phyloP scores from a whole-genome alignment of 2,329 filamentous ascomycete genomes.

The Mycocentrospora acerina region DNA sequence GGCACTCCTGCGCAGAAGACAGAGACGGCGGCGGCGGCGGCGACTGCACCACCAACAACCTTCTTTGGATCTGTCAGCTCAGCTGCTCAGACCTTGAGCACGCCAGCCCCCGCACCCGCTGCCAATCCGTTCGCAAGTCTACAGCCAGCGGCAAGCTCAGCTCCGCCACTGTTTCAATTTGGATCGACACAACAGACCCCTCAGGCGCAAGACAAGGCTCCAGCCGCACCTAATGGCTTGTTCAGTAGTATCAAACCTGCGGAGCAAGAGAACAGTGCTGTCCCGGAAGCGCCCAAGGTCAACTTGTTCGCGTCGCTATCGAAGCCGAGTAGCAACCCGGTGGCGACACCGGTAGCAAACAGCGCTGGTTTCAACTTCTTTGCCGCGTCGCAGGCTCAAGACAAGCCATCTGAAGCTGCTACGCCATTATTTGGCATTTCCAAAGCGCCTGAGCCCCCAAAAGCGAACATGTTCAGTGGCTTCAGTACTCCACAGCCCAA shows the following conservation, averaged over 20 bases:
- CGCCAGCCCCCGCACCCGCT: constrained; percentile 10
- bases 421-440: constrained; percentile 7
- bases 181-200: constrained; percentile 11
- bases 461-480: constrained; percentile 19
- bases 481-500: constrained; percentile 27
- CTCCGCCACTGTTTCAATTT: constrained; percentile 10
- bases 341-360: constrained; percentile 7
- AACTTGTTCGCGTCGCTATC: constrained; percentile 21
- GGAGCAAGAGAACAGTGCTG: constrained; percentile 5
- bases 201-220: constrained; percentile 11
- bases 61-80: constrained; percentile 14
- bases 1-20: constrained; percentile 12
- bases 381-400: constrained; percentile 15
- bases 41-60: constrained; percentile 12
- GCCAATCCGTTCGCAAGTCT: constrained; percentile 18
- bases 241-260: constrained; percentile 18
- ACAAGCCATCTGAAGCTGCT: constrained; percentile 5
- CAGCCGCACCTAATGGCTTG: constrained; percentile 9
- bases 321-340: constrained; percentile 12
- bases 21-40: constrained; percentile 11
- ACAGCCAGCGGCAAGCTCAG: constrained; percentile 8
- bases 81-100: constrained; percentile 4
- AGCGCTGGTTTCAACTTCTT: constrained; percentile 16
- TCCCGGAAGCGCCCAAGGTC: constrained; percentile 19
- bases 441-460: constrained; percentile 16